Conservation (phyloP, 768 basidiomycete genomes). For the Rhodotorula babjevae region DNA sequence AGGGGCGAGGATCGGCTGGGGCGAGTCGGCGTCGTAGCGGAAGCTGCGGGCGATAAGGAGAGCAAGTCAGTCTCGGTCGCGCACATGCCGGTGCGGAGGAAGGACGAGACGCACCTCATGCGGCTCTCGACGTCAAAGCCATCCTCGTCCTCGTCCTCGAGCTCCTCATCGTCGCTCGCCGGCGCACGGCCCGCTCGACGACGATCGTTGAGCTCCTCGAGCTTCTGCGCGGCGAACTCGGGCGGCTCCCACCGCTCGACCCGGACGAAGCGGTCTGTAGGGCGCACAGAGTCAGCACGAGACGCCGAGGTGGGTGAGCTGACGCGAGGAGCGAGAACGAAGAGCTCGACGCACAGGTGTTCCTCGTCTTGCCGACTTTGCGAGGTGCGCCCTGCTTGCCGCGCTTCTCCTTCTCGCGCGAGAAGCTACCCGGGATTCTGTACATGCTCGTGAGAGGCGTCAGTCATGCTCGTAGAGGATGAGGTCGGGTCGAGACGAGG, state of each 20-base stretch:
- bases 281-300: too few species aligned
- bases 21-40: slow-evolving; percentile 39
- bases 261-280: slow-evolving; percentile 35
- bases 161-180: neutral
- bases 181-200: neutral
- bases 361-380: slow-evolving; percentile 37
- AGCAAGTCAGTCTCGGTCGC: neutral
- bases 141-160: neutral
- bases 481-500: neutral
- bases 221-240: neutral
- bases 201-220: slow-evolving; percentile 22
- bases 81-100: too few species aligned
- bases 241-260: slow-evolving; percentile 40
- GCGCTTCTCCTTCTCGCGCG: slow-evolving; percentile 32
- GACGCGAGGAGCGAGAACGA: neutral
- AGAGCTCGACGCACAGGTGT: slow-evolving; percentile 23
- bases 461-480: neutral
- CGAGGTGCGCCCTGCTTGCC: slow-evolving; percentile 39
- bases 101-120: slow-evolving; percentile 33
- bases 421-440: slow-evolving; percentile 29
- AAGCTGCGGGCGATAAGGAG: slow-evolving; percentile 18
- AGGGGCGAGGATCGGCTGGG: slow-evolving; percentile 8
- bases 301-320: too few species aligned
- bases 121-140: slow-evolving; percentile 20
- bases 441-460: slow-evolving; percentile 24